Conservation (phyloP, 2,329 filamentous ascomycete genomes). For the Aspergillus sp. region DNA sequence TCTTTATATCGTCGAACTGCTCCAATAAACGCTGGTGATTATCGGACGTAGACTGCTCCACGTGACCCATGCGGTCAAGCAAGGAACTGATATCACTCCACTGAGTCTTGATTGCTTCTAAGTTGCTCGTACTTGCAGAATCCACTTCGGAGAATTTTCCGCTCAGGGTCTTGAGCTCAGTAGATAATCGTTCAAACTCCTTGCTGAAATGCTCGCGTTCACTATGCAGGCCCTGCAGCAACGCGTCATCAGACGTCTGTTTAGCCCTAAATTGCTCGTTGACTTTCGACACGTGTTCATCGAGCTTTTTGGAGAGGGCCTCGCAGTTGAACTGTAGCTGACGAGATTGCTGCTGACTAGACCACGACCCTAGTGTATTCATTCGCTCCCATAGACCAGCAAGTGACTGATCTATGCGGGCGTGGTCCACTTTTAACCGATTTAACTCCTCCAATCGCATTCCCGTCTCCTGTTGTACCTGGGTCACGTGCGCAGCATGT, state of each 20-base stretch:
- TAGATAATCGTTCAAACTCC: conserved; percentile 2
- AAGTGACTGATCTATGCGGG: background rate
- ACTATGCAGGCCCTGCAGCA: conserved; percentile 7
- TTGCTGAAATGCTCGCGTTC: conserved; percentile 8
- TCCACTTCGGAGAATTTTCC: conserved; percentile 3
- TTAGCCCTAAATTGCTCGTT: background rate
- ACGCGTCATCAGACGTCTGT: background rate
- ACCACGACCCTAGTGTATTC: too few relatives aligned
- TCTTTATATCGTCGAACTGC: background rate
- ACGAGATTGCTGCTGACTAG: background rate
- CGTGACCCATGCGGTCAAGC: conserved; percentile 4
- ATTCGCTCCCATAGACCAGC: background rate
- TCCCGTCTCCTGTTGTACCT: background rate
- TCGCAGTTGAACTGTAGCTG: background rate
- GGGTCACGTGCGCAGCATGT: background rate
- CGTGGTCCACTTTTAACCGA: background rate
- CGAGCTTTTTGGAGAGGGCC: background rate
- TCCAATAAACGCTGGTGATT: conserved; percentile 3
- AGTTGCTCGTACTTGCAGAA: background rate
- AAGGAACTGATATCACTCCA: background rate
- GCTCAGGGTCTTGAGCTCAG: conserved; percentile 7
- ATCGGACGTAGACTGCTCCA: background rate
- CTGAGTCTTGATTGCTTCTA: background rate
- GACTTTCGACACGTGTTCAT: background rate
- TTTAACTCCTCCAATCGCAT: background rate